These are phyloP conservation scores for Fusarium nurragi DNA, from an alignment of 2,329 filamentous ascomycete genomes.

Conservation along the genomic window DNA sequence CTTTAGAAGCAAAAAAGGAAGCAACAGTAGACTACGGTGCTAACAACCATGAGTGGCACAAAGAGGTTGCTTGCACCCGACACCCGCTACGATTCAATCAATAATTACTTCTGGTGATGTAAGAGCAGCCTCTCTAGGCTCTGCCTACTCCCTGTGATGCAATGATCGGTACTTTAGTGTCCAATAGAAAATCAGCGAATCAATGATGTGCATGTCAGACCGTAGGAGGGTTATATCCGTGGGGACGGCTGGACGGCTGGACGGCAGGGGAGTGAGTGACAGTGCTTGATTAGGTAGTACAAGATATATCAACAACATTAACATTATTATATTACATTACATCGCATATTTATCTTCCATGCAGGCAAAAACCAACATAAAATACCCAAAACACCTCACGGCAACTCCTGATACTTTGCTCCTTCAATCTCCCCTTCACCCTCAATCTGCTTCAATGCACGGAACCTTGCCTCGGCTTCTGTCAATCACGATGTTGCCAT, in stretches of 20 bases:
- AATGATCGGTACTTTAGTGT: neutral
- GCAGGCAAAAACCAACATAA: too few species aligned
- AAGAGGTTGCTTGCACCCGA: neutral
- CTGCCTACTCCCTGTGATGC: neutral
- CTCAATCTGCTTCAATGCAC: too few species aligned
- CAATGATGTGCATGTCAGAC: constrained; percentile 7
- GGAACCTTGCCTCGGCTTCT: neutral
- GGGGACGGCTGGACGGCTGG: too few species aligned
- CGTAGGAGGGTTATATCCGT: neutral
- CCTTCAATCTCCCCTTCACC: too few species aligned
- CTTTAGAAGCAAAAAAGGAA: neutral
- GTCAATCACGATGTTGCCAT: neutral
- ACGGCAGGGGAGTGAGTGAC: neutral
- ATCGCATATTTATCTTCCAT: too few species aligned
- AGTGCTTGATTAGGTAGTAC: neutral
- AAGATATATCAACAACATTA: too few species aligned
- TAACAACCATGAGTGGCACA: too few species aligned
- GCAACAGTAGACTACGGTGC: neutral
- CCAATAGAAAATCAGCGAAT: neutral
- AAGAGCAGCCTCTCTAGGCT: neutral
- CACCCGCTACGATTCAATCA: neutral
- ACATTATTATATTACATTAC: too few species aligned
- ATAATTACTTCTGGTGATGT: neutral
- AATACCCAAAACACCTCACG: too few species aligned
- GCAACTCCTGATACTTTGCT: too few species aligned